Evolutionary conservation across 2,329 filamentous ascomycete species (phyloP).

Genomic region (Monosporascus sp.): DNA sequence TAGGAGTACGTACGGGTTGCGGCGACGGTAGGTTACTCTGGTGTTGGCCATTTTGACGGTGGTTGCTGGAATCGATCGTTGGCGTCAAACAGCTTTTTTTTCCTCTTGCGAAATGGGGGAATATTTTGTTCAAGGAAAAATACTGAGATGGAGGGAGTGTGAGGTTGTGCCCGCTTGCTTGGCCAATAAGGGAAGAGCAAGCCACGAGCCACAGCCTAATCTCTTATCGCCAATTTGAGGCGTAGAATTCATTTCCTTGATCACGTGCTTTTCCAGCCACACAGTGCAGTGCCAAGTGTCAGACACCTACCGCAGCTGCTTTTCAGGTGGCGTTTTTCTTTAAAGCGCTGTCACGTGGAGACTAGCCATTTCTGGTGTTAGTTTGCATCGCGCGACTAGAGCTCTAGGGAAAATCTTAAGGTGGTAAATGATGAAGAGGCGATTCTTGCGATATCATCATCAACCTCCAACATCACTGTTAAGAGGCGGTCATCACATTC

Average conservation of each 20-base stretch:
- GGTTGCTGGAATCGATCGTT: constrained; percentile 18
- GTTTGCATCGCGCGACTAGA: background rate
- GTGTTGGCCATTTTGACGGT: constrained; percentile 52
- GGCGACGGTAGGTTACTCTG: constrained; percentile 66
- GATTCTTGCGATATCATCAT: background rate
- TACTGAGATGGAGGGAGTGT: constrained; percentile 13
- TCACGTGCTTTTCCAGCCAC: too few species aligned
- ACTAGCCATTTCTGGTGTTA: background rate
- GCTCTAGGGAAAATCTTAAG: background rate
- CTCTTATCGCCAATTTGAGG: too few species aligned
- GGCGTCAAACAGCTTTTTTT: constrained; percentile 23
- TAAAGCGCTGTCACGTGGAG: background rate
- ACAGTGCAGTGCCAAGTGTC: background rate
- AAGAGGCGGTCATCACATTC: constrained; percentile 2
- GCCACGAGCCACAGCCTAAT: too few species aligned
- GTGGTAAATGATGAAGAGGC: background rate
- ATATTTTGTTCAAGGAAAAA: constrained; percentile 22
- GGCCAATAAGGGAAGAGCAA: background rate
- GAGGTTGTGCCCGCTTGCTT: background rate
- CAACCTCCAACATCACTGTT: constrained; percentile 1
- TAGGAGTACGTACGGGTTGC: constrained; percentile 64
- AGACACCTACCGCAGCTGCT: background rate
- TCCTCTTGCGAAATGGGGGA: constrained; percentile 16
- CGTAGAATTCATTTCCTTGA: too few species aligned
- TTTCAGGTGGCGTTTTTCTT: background rate